A percentile compares a stretch with the other conserved stretches of the same genome.
phyloP scores from a whole-genome alignment of 2,329 filamentous ascomycete genomes.

The Apiospora malaysiana region DNA sequence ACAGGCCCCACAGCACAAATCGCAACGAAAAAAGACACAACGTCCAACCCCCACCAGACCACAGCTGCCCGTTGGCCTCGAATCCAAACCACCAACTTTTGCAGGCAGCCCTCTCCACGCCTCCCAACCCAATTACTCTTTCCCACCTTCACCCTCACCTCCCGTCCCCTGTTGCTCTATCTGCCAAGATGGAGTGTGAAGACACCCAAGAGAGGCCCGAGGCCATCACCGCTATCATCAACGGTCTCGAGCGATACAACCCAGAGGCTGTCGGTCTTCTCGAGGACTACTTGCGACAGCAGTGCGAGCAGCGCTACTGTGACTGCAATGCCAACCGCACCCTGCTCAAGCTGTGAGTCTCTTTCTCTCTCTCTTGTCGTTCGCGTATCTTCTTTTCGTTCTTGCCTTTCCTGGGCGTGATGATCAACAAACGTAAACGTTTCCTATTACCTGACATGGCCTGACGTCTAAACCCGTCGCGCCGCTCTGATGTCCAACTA shows the following conservation, averaged over 20 bases:
- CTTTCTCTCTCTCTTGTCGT: constrained; percentile 23
- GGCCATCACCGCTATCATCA: constrained; percentile 91
- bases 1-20: constrained; percentile 36
- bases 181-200: constrained; percentile 70
- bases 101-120: constrained; percentile 10
- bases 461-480: constrained; percentile 60
- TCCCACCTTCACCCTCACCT: constrained; percentile 29
- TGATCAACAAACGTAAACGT: constrained; percentile 66
- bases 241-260: constrained; percentile 97
- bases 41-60: constrained; percentile 35
- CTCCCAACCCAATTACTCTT: constrained; percentile 23
- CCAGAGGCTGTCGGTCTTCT: constrained; percentile 93
- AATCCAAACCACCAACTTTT: constrained; percentile 12
- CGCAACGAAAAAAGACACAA: constrained; percentile 32
- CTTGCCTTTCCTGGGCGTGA: constrained; percentile 70
- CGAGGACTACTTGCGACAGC: constrained; percentile 91
- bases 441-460: constrained; percentile 95
- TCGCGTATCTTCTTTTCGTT: constrained; percentile 28
- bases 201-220: constrained; percentile 91
- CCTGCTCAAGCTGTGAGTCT: constrained; percentile 91
- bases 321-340: constrained; percentile 98
- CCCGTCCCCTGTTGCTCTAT: constrained; percentile 31
- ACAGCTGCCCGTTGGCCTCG: neutral
- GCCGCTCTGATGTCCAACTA: constrained; percentile 70
- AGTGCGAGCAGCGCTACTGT: constrained; percentile 93